Base-by-base conservation (phyloP, 2,329 filamentous ascomycete species). In the Mycosphaerella sp. region DNA sequence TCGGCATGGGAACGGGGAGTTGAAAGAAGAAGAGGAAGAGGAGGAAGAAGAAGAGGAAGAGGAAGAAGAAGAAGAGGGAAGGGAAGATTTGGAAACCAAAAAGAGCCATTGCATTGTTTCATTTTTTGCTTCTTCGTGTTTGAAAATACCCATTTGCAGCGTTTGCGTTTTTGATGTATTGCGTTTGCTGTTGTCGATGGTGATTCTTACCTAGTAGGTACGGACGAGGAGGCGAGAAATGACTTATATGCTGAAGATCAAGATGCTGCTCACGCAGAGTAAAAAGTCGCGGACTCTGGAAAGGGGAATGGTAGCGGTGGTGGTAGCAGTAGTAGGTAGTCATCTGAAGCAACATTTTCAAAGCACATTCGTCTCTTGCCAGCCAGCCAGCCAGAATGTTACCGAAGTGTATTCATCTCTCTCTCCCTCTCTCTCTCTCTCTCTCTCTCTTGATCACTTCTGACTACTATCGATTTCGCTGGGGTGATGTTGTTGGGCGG, bases 121-220 rank as follows among this genome's bases (percentile, higher is more conserved):
- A 36, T 39, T 23, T 44, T 26, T 29, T 10, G 38, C 23, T 29
- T 12, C 40, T 26, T 26, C 40, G 17, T 36, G 40, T 41, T 41
- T 42, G 39, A 50, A 26, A 50, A 49, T 50, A 43, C 48, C 48
- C 48, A 43, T 49, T 50, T 50, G 40, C 48, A 50, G 48, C 48
- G 48, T 50, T 50, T 34, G 39, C 40, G 48, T 43, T 43, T 43
- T 38, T 23, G 14, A 26, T 44, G 21, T 6, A 6, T 23, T 44
- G 42, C 21, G 21, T 23, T 21, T 21, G 21, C 21, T 44, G 42
- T 29, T 40, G 45, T 29, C 6, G 7, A 26, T 48, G 36, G 31
- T 45, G 10, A 14, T 5, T 23, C 23, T 38, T 47, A 21, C 21
- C 21, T 21, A 21, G 21, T 21, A 21, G 31, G 10, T 38, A 21